Evolutionary conservation across 2,329 filamentous ascomycete genomes (phyloP), one percentile per base, ranked within the genome.

Genomic region (Biscogniauxia sp.): DNA sequence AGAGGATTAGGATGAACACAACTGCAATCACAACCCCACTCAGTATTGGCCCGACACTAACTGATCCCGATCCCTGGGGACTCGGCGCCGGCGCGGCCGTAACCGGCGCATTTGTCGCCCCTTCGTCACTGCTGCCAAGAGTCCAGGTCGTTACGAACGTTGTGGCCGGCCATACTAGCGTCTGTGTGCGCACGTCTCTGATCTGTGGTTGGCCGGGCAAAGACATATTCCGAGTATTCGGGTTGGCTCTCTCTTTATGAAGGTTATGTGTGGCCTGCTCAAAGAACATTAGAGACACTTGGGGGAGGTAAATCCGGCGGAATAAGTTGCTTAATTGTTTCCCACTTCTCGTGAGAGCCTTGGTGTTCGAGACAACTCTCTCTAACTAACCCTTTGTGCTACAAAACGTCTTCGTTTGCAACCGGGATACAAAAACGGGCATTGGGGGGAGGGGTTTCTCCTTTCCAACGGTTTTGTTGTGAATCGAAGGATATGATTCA

Each of bases 81-180:
- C 53, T 57, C 20, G 61, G 45, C 37, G 56, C 64, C 2, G 68
- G 64, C 13, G 57, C 56, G n/a, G 61, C 64, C 23, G 60, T 60
- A 52, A 53, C 54, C 19, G 68, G 63, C 6, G 61, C 56, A 8
- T 62, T 60, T 11, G 66, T 68, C 25, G 68, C 52, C 15, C 60
- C 61, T 51, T 51, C 32, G 26, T 58, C 58, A 4, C 58, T 58
- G 32, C 65, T 61, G n/a, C 70, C 70, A 0, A 70, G 63, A 15
- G 68, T 70, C 59, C 68, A 65, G 8, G 66, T 68, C 23, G 68
- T 66, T 41, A 65, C 51, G 19, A 69, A 56, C 23, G 69, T 71
- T 45, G 68, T 63, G 32, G 58, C 58, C 20, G 63, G 59, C 55
- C 61, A 60, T 32, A 55, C 23, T 20, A 72, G 55, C 11, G 68